Conservation (phyloP, 768 basidiomycete species). For the Leccinum longicurvipes region DNA sequence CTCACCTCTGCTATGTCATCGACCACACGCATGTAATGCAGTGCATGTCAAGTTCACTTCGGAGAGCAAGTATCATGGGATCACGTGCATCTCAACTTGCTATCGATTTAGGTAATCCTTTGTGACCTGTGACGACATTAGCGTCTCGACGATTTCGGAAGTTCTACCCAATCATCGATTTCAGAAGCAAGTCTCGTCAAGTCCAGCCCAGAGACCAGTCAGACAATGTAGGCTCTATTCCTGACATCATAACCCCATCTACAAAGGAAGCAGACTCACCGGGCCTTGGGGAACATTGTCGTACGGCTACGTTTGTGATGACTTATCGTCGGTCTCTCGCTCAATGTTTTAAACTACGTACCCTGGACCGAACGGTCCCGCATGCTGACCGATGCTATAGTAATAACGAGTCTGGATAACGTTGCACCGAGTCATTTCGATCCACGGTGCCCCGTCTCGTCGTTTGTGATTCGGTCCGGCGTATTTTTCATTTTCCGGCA, state of each 20-base stretch:
- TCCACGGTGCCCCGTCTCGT: neutral
- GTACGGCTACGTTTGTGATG: neutral
- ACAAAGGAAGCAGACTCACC: neutral
- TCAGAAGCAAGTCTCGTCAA: slow-evolving; percentile 10
- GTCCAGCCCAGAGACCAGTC: neutral
- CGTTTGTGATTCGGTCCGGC: neutral
- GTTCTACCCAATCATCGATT: neutral
- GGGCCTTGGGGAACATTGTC: neutral
- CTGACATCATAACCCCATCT: neutral
- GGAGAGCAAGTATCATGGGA: too few relatives aligned
- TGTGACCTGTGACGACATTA: neutral
- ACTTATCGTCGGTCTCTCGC: too few relatives aligned
- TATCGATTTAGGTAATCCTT: neutral
- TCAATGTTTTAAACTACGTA: slow-evolving; percentile 1
- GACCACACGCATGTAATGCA: too few relatives aligned
- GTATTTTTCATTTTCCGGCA: neutral
- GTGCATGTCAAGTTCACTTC: too few relatives aligned
- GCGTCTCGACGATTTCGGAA: neutral
- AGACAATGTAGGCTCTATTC: slow-evolving; percentile 9
- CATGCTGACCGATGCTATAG: neutral
- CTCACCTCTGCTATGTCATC: too few relatives aligned
- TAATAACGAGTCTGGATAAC: neutral
- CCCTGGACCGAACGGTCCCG: neutral
- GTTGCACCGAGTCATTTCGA: neutral
- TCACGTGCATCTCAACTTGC: neutral